Conservation (phyloP, 768 basidiomycete genomes). For the Phaeotremella fagi region DNA sequence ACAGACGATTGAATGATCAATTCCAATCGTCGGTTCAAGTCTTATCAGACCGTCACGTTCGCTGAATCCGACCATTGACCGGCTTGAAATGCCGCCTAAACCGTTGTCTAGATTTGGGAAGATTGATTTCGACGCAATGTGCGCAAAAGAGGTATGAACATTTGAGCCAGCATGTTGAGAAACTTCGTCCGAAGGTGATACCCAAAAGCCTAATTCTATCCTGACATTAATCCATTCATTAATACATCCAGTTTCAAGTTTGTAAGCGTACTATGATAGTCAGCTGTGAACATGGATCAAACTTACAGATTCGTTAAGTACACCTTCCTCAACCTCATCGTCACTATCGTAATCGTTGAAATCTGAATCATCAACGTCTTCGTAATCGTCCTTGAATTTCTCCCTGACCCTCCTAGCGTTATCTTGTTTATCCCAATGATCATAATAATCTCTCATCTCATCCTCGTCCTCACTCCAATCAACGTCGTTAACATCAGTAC, state of each 20-base stretch:
- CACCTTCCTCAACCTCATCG: constrained; percentile 1
- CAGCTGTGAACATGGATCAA: background rate
- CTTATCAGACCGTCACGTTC: background rate
- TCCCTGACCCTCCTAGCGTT: background rate
- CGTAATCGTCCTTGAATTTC: background rate
- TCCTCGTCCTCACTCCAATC: constrained; percentile 1
- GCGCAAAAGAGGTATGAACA: background rate
- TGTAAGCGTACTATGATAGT: constrained; percentile 5
- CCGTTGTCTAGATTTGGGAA: background rate
- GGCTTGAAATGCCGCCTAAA: background rate
- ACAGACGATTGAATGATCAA: background rate
- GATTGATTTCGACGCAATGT: background rate
- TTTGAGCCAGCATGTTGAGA: background rate
- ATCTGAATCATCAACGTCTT: background rate
- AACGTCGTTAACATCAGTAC: background rate
- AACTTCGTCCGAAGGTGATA: constrained; percentile 20
- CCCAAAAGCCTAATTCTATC: constrained; percentile 21
- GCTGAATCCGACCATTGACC: background rate
- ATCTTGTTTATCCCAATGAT: background rate
- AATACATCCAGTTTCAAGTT: constrained; percentile 10
- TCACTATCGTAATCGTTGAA: constrained; percentile 1
- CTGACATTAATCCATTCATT: constrained; percentile 18
- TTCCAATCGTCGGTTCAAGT: background rate
- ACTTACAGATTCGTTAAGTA: background rate
- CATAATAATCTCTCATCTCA: constrained; percentile 1